Percentiles rank a stretch among this genome's conserved stretches.
phyloP scores from a whole-genome alignment of 345 rosid species.

The Eutrema yunnanense region DNA sequence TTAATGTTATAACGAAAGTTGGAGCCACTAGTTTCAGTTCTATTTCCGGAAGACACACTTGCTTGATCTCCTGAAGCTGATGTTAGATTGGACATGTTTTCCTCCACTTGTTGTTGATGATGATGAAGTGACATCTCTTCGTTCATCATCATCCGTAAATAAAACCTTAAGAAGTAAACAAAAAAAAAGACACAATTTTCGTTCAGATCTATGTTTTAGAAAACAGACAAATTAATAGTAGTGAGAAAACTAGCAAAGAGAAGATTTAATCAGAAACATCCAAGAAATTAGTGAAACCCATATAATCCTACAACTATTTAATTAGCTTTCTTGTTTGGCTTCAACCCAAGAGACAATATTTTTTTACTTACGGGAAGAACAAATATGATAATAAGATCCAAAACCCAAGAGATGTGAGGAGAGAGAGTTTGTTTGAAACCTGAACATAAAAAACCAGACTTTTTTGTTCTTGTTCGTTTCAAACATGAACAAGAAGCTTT shows the following conservation, averaged over 20 bases:
- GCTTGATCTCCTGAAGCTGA: conserved; percentile 61
- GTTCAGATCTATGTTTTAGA: conserved; percentile 25
- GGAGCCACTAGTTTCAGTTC: conserved; percentile 35
- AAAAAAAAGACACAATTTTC: background rate
- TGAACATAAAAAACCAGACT: conserved; percentile 23
- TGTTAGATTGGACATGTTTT: conserved; percentile 63
- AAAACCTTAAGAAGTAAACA: background rate
- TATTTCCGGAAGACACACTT: conserved; percentile 52
- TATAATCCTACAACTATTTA: background rate
- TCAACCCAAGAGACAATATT: conserved; percentile 59
- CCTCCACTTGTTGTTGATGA: conserved; percentile 41
- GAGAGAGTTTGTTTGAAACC: conserved; percentile 8
- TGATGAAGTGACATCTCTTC: conserved; percentile 43
- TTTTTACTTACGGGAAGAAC: background rate
- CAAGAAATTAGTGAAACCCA: conserved; percentile 20
- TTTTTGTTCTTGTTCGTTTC: conserved; percentile 28
- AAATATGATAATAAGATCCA: conserved; percentile 12
- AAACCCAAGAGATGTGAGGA: conserved; percentile 16
- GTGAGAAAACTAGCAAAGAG: background rate
- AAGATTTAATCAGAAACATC: conserved; percentile 18
- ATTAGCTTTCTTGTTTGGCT: conserved; percentile 37
- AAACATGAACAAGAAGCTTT: conserved; percentile 23
- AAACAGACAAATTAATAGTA: conserved; percentile 13
- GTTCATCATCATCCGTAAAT: conserved; percentile 30
- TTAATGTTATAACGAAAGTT: conserved; percentile 22